Conservation (phyloP, 1,139 yeast species). For the Taphrina sp. region DNA sequence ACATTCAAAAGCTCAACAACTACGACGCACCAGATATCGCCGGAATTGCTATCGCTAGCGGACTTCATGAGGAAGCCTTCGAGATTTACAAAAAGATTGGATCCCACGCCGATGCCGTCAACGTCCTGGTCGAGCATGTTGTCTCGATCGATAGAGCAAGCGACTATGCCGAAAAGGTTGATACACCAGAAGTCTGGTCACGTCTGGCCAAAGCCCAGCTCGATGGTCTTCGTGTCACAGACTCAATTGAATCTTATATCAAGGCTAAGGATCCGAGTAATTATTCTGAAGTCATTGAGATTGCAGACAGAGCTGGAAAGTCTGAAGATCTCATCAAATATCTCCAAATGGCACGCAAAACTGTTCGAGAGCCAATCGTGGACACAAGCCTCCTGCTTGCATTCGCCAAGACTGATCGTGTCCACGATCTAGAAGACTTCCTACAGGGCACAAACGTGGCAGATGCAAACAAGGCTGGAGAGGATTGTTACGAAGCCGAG, state of each 20-base stretch:
- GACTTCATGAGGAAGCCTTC: slow-evolving; percentile 88
- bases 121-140: slow-evolving; percentile 86
- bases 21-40: slow-evolving; percentile 95
- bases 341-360: slow-evolving; percentile 90
- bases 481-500: slow-evolving; percentile 73
- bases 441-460: slow-evolving; percentile 89
- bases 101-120: slow-evolving; percentile 74
- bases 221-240: slow-evolving; percentile 87
- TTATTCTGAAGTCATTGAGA: slow-evolving; percentile 87
- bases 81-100: slow-evolving; percentile 87
- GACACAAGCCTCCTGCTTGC: slow-evolving; percentile 90
- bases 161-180: slow-evolving; percentile 85
- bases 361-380: slow-evolving; percentile 84
- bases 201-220: slow-evolving; percentile 95
- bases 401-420: slow-evolving; percentile 74
- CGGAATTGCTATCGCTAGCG: slow-evolving; percentile 83
- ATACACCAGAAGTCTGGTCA: slow-evolving; percentile 85
- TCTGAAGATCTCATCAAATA: slow-evolving; percentile 87
- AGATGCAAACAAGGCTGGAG: slow-evolving; percentile 88
- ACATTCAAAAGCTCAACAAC: slow-evolving; percentile 85
- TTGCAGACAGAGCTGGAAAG: slow-evolving; percentile 93
- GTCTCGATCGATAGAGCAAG: slow-evolving; percentile 95
- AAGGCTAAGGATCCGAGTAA: slow-evolving; percentile 89
- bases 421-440: slow-evolving; percentile 78
- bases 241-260: slow-evolving; percentile 71